A percentile compares a stretch with the other conserved stretches of the same genome.
Evolutionary conservation across 164 flowering plant genomes (phyloP).

Genomic region (Aristolochia fimbriata): DNA sequence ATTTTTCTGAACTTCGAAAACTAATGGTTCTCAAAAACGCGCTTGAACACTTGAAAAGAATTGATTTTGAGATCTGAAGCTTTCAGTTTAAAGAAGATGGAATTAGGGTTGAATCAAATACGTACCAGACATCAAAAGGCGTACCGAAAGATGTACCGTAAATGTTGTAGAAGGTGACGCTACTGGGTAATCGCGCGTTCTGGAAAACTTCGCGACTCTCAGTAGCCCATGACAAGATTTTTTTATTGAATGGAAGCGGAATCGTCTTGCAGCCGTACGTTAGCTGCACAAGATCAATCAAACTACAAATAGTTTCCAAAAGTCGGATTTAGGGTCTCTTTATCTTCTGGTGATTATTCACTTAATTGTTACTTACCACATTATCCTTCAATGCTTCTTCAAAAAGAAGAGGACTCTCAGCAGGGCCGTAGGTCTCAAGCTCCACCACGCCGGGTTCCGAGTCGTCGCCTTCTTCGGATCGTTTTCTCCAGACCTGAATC

Average conservation of each 20-base stretch:
- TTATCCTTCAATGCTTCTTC: slow-evolving; percentile 62
- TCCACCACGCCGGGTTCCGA: slow-evolving; percentile 24
- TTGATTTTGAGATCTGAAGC: no score
- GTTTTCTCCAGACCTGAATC: slow-evolving; percentile 72
- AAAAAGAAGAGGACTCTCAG: slow-evolving; percentile 35
- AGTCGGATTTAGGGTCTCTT: no score
- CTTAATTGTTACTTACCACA: slow-evolving; percentile 38
- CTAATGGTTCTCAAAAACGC: no score
- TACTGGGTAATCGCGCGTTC: slow-evolving; percentile 53
- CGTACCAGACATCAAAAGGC: slow-evolving; percentile 88
- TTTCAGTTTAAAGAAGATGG: no score
- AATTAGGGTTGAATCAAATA: background rate
- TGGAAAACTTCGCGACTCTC: slow-evolving; percentile 54
- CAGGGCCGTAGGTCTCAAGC: slow-evolving; percentile 51
- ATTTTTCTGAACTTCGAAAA: no score
- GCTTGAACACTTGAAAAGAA: no score
- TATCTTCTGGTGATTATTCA: no score
- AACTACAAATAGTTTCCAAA: no score
- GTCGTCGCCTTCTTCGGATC: slow-evolving; percentile 15
- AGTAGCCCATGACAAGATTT: slow-evolving; percentile 65
- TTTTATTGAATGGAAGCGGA: slow-evolving; percentile 65
- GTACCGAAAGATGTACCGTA: slow-evolving; percentile 72
- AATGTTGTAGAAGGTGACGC: slow-evolving; percentile 70
- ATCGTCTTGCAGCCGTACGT: slow-evolving; percentile 43
- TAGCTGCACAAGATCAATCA: slow-evolving; percentile 35